A percentile compares a stretch with the other conserved stretches of the same genome.
Conservation (phyloP, 225 moss, liverwort and hornwort species). For the Antitrichia curtipendula region DNA sequence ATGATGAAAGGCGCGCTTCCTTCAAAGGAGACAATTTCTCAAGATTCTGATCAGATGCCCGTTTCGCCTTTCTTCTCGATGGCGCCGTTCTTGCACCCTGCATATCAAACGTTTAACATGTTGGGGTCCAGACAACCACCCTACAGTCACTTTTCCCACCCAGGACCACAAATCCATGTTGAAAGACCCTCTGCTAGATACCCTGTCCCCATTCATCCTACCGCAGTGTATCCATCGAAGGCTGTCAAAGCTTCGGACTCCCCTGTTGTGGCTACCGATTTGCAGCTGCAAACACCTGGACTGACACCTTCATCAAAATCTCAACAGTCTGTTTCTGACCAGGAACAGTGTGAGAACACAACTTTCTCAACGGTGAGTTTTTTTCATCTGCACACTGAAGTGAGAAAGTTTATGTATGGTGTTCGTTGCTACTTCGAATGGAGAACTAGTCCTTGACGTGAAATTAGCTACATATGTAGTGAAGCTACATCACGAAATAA, state of each 20-base stretch:
- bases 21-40: constrained; percentile 21
- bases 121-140: constrained; percentile 49
- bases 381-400: neutral
- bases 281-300: constrained; percentile 61
- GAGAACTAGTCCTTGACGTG: neutral
- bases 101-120: constrained; percentile 47
- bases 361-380: neutral
- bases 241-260: neutral
- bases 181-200: constrained; percentile 84
- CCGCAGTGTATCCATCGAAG: constrained; percentile 19
- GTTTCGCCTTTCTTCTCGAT: constrained; percentile 35
- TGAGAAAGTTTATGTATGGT: neutral
- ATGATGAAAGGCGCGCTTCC: constrained; percentile 23
- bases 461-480: neutral
- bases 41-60: constrained; percentile 24
- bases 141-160: constrained; percentile 48
- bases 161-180: constrained; percentile 53
- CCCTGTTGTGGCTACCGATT: constrained; percentile 13
- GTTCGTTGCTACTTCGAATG: neutral
- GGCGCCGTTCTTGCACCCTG: constrained; percentile 54
- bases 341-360: neutral
- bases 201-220: constrained; percentile 61
- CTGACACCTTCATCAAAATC: neutral
- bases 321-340: neutral
- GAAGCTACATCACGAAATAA: neutral